Conservation (phyloP, 2,329 filamentous ascomycete species). For the Pyrenochaeta sp. region DNA sequence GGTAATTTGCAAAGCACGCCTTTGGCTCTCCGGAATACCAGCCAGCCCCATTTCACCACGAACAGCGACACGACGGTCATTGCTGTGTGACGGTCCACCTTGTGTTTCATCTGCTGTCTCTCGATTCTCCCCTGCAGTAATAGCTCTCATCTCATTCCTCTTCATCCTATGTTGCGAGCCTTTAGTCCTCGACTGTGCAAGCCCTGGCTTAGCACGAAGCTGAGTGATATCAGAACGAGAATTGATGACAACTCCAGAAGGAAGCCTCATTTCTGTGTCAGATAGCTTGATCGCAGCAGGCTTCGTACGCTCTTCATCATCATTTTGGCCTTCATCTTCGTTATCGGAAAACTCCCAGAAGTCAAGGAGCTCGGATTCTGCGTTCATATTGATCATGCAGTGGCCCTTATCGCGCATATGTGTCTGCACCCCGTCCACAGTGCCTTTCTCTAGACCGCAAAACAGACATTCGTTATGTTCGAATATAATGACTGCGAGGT, state of each 20-base stretch:
- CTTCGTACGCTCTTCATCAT: constrained; percentile 5
- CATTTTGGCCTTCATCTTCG: constrained; percentile 7
- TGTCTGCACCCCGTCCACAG: constrained; percentile 36
- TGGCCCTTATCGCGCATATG: constrained; percentile 51
- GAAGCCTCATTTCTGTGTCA: constrained; percentile 25
- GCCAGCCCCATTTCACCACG: constrained; percentile 28
- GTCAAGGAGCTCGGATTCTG: constrained; percentile 44
- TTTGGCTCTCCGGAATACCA: constrained; percentile 24
- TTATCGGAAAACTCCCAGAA: constrained; percentile 35
- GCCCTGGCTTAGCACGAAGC: constrained; percentile 15
- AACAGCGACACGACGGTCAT: constrained; percentile 21
- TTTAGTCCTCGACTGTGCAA: constrained; percentile 14
- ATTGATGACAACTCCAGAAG: constrained; percentile 23
- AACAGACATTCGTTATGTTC: constrained; percentile 48
- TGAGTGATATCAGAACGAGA: constrained; percentile 18
- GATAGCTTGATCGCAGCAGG: constrained; percentile 11
- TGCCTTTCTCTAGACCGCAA: constrained; percentile 38
- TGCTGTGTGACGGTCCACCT: constrained; percentile 1
- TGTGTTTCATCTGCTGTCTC: neutral
- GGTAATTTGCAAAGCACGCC: constrained; percentile 15
- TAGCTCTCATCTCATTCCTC: constrained; percentile 9
- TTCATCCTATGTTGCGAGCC: constrained; percentile 11
- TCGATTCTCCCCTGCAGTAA: constrained; percentile 1
- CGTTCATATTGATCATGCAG: constrained; percentile 44
- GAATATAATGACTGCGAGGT: constrained; percentile 37